Conservation (phyloP, 192 early-diverging fungal species). For the Gryganskiella cystojenkinii region DNA sequence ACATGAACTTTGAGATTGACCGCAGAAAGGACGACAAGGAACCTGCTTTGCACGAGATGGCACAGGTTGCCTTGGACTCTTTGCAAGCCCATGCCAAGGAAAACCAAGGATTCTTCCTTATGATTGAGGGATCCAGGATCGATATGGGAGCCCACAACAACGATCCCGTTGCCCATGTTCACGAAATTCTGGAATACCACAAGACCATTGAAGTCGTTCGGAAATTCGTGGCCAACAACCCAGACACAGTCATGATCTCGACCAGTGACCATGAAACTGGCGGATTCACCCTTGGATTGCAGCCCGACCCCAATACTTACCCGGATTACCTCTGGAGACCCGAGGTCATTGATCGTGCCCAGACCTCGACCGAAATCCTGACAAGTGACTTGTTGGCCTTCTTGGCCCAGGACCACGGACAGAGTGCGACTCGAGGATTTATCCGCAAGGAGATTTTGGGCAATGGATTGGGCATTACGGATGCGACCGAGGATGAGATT, state of each 20-base stretch:
- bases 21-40: conserved; percentile 64
- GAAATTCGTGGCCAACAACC: conserved; percentile 80
- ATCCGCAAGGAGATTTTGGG: conserved; percentile 70
- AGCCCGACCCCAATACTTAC: conserved; percentile 70
- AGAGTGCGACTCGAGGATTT: conserved; percentile 14
- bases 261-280: conserved; percentile 97
- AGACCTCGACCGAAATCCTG: conserved; percentile 72
- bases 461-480: conserved; percentile 74
- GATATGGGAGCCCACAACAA: conserved; percentile 97
- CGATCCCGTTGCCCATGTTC: conserved; percentile 91
- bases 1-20: conserved; percentile 97
- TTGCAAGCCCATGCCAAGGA: conserved; percentile 61
- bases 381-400: conserved; percentile 54
- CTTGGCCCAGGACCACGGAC: conserved; percentile 12
- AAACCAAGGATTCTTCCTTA: conserved; percentile 88
- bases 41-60: conserved; percentile 91
- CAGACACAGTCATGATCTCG: conserved; percentile 92
- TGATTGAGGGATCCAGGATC: conserved; percentile 97
- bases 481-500: conserved; percentile 74
- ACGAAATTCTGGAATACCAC: conserved; percentile 93
- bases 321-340: conserved; percentile 92
- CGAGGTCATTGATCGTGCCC: conserved; percentile 71
- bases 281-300: conserved; percentile 85
- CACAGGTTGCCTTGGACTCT: conserved; percentile 79
- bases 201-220: conserved; percentile 74